Percentiles rank a stretch among this genome's conserved stretches.
Evolutionary conservation across 176 grass and related monocot species (phyloP).

Genomic region (Avena sativa): DNA sequence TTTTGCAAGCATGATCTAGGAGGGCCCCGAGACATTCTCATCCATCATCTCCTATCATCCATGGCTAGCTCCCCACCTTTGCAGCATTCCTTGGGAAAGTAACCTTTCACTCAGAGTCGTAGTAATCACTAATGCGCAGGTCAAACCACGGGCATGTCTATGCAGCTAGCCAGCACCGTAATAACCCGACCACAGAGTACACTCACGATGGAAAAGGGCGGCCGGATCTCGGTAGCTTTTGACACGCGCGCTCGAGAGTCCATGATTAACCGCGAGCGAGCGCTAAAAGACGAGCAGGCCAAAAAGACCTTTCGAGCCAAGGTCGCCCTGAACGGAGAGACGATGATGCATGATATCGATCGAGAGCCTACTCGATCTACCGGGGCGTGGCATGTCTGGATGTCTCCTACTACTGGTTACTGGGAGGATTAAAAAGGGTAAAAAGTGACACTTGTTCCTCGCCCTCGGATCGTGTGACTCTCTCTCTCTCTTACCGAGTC

Average conservation of each 20-base stretch:
- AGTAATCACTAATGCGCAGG: slow-evolving; percentile 31
- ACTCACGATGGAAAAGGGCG: slow-evolving; percentile 31
- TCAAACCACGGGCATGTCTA: slow-evolving; percentile 25
- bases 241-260: slow-evolving; percentile 57
- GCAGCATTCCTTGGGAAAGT: slow-evolving; percentile 2
- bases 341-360: not conserved
- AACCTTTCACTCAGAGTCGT: not conserved
- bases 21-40: not conserved
- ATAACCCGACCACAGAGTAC: not conserved
- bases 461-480: slow-evolving; percentile 20
- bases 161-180: not conserved
- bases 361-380: not conserved
- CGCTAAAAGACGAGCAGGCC: slow-evolving; percentile 6
- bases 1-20: not conserved
- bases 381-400: not conserved
- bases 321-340: slow-evolving; percentile 29
- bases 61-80: not conserved
- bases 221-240: slow-evolving; percentile 43
- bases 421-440: not conserved
- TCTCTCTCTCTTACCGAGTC: not conserved
- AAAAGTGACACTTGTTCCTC: not conserved
- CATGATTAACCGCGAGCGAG: slow-evolving; percentile 46
- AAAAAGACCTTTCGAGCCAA: slow-evolving; percentile 36
- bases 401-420: not conserved
- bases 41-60: not conserved